A percentile compares a stretch with the other conserved stretches of the same genome.
These are phyloP conservation scores for Pichia thaimueangensis DNA, from an alignment of 805 yeast genomes.

Conservation along the genomic window DNA sequence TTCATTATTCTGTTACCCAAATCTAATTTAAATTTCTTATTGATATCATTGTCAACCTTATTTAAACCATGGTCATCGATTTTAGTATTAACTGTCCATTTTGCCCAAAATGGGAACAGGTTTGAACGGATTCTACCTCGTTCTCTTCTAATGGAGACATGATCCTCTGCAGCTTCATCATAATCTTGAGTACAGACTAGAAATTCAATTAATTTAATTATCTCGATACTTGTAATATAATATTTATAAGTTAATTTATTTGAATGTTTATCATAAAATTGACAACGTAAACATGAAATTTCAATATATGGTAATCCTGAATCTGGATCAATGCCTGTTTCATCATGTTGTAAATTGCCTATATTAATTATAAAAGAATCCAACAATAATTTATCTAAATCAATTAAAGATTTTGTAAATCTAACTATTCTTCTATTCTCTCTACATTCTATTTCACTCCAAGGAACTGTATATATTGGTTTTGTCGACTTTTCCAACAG, in stretches of 20 bases:
- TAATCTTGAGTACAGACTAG: constrained; percentile 44
- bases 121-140: constrained; percentile 63
- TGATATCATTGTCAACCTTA: constrained; percentile 9
- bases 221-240: constrained; percentile 63
- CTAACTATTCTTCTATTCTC: constrained; percentile 1
- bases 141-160: constrained; percentile 37
- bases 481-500: too few relatives aligned
- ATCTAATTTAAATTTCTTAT: constrained; percentile 7
- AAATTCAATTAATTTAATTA: constrained; percentile 56
- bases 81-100: constrained; percentile 20
- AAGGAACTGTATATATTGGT: too few relatives aligned
- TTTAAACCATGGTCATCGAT: too few relatives aligned
- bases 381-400: background rate
- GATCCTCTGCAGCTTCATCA: constrained; percentile 39
- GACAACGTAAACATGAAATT: constrained; percentile 52
- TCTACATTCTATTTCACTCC: background rate
- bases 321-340: background rate
- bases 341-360: too few relatives aligned
- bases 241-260: constrained; percentile 18
- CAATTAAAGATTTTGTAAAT: background rate
- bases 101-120: constrained; percentile 62
- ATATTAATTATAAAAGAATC: background rate
- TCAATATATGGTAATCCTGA: constrained; percentile 31
- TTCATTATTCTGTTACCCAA: constrained; percentile 58
- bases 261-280: background rate